phyloP scores from a whole-genome alignment of 2,329 filamentous ascomycete species.

The Parafenestella ontariensis region DNA sequence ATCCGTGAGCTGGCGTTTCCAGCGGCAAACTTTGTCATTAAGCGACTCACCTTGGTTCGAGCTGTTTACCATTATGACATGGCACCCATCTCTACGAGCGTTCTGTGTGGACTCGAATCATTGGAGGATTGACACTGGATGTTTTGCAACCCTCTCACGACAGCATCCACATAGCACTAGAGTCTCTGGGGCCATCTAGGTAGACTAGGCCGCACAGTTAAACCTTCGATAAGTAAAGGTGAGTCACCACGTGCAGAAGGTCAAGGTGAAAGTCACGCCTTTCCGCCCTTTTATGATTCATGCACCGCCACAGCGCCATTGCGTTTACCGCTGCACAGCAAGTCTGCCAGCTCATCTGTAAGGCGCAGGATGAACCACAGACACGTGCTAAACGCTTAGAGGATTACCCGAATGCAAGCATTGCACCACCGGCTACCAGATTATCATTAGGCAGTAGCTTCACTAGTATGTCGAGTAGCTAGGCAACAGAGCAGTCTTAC shows the following conservation, averaged over 20 bases:
- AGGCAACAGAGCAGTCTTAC: constrained; percentile 17
- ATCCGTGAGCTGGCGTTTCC: too few species aligned
- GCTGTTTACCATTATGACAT: too few species aligned
- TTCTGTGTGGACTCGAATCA: neutral
- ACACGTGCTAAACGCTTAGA: neutral
- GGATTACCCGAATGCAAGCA: neutral
- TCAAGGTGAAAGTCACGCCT: neutral
- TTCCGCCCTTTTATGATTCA: neutral
- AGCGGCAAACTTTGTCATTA: too few species aligned
- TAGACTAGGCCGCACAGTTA: neutral
- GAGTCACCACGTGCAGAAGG: neutral
- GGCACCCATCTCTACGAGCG: too few species aligned
- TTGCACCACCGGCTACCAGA: neutral
- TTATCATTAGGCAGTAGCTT: constrained; percentile 6
- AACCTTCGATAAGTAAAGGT: neutral
- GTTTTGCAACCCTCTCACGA: too few species aligned
- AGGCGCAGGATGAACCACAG: neutral
- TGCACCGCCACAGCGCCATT: neutral
- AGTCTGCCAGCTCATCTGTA: neutral
- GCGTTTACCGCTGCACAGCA: neutral
- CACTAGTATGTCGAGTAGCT: neutral
- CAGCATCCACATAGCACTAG: too few species aligned
- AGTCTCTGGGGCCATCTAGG: too few species aligned
- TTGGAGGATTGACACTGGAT: too few species aligned
- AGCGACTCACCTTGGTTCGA: too few species aligned